phyloP scores from a whole-genome alignment of 257 asterid species.

The Plantago ovata region DNA sequence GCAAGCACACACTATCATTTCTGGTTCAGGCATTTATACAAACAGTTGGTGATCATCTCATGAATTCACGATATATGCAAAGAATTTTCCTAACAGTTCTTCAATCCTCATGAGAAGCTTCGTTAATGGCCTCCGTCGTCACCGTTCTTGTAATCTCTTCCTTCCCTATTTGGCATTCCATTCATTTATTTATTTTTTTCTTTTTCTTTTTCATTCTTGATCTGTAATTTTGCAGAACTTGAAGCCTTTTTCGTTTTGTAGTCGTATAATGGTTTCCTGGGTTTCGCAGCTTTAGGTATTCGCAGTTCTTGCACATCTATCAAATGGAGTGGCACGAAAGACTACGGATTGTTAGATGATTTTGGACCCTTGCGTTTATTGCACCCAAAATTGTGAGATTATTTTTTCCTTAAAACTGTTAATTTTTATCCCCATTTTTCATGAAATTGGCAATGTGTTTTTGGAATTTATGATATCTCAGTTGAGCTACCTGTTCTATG shows the following conservation, averaged over 20 bases:
- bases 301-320: constrained; percentile 26
- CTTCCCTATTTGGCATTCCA: neutral
- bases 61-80: constrained; percentile 1
- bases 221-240: neutral
- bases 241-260: constrained; percentile 1
- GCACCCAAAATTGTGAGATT: constrained; percentile 37
- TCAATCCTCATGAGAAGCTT: constrained; percentile 38
- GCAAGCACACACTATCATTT: neutral
- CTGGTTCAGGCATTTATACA: neutral
- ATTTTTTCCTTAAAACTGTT: constrained; percentile 6
- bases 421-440: constrained; percentile 7
- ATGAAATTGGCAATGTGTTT: neutral
- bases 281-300: constrained; percentile 30
- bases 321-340: constrained; percentile 38
- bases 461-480: no score
- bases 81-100: constrained; percentile 1
- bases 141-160: constrained; percentile 34
- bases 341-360: constrained; percentile 26
- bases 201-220: neutral
- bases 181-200: neutral
- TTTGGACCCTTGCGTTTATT: constrained; percentile 19
- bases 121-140: constrained; percentile 33
- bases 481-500: neutral
- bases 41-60: constrained; percentile 27
- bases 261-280: neutral